Evolutionary conservation across 2,329 filamentous ascomycete genomes (phyloP).

Genomic region (Penicillium sclerotiorum): DNA sequence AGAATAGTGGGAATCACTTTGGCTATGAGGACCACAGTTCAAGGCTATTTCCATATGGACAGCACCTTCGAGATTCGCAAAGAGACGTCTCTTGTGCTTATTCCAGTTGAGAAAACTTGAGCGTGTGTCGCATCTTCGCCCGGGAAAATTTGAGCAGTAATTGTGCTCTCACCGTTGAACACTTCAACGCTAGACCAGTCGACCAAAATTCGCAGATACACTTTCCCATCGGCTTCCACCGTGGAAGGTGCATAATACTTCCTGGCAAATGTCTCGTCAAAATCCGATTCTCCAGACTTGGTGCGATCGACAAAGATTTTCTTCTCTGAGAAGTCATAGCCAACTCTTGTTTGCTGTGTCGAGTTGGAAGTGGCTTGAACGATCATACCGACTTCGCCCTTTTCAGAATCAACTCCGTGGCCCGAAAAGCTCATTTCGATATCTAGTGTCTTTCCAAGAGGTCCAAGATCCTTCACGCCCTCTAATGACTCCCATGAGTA

Average conservation of each 20-base stretch:
- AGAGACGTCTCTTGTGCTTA: background rate
- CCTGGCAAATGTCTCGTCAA: constrained; percentile 4
- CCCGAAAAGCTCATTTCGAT: constrained; percentile 25
- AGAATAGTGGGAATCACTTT: too few relatives aligned
- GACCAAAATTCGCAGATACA: constrained; percentile 25
- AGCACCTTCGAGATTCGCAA: background rate
- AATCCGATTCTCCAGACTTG: constrained; percentile 3
- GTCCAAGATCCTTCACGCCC: constrained; percentile 16
- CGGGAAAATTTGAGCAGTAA: constrained; percentile 31
- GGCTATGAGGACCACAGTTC: too few relatives aligned
- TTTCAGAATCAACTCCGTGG: background rate
- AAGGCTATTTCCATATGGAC: background rate
- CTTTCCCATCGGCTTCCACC: constrained; percentile 11
- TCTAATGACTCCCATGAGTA: constrained; percentile 9
- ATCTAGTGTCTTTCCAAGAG: constrained; percentile 21
- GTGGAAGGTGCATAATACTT: constrained; percentile 1
- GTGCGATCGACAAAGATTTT: constrained; percentile 5
- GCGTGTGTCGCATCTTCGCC: background rate
- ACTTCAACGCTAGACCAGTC: constrained; percentile 31
- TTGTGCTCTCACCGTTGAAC: constrained; percentile 24
- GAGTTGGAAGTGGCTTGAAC: background rate
- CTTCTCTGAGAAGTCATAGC: constrained; percentile 4
- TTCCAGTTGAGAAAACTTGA: background rate
- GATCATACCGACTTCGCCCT: background rate
- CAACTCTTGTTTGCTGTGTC: constrained; percentile 2